phyloP scores from a whole-genome alignment of 1,284 basidiomycete genomes.

The Fistulina hepatica region DNA sequence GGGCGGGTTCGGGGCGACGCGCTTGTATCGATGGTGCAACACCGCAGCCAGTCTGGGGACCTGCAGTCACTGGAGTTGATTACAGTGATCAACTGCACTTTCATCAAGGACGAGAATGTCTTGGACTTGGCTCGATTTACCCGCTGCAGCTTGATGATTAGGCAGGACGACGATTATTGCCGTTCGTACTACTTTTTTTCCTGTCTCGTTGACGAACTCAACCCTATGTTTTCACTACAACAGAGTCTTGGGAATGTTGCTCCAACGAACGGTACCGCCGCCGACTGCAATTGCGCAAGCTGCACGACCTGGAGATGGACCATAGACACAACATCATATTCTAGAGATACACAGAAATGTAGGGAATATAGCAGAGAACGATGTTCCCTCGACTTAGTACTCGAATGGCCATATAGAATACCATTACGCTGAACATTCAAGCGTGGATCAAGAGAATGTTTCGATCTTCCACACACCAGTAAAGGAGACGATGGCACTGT shows the following conservation, averaged over 20 bases:
- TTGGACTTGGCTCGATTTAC: conserved; percentile 38
- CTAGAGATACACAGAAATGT: conserved; percentile 3
- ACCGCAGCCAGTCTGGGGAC: conserved; percentile 21
- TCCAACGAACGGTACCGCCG: conserved; percentile 42
- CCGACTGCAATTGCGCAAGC: conserved; percentile 29
- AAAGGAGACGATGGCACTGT: conserved; percentile 58
- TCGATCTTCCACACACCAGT: conserved; percentile 59
- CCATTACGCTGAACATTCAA: conserved; percentile 44
- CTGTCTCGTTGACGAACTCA: conserved; percentile 7
- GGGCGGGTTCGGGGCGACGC: conserved; percentile 40
- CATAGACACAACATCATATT: too few species aligned
- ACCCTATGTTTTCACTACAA: not conserved
- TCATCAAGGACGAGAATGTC: conserved; percentile 45
- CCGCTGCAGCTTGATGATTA: conserved; percentile 38
- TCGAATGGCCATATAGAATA: conserved; percentile 45
- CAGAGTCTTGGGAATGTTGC: conserved; percentile 41
- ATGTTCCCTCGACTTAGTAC: conserved; percentile 61
- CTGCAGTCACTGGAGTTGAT: conserved; percentile 30
- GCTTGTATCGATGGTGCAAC: conserved; percentile 38
- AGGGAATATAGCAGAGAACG: conserved; percentile 8
- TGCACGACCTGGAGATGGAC: too few species aligned
- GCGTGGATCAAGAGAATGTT: conserved; percentile 47
- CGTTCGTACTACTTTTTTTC: conserved; percentile 29
- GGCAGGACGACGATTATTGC: conserved; percentile 39
- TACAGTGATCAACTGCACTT: conserved; percentile 48